Evolutionary conservation across 306 rosid genomes (phyloP).

Genomic region (Lupinus albus): DNA sequence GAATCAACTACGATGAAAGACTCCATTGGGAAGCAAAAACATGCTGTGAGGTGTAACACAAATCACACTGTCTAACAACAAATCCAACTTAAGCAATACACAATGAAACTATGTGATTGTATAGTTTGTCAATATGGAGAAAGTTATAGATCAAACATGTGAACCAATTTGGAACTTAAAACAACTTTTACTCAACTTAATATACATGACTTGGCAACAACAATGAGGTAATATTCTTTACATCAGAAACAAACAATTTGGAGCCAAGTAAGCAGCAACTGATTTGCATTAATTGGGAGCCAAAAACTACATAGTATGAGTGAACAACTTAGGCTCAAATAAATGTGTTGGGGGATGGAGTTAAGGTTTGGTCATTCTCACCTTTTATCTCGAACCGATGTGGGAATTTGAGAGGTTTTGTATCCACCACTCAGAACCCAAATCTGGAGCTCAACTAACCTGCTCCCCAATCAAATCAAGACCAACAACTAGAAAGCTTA

Average conservation of each 20-base stretch:
- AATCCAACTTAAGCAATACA: conserved; percentile 41
- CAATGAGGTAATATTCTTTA: conserved; percentile 47
- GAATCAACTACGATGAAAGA: conserved; percentile 2
- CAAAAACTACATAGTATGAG: conserved; percentile 35
- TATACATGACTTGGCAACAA: conserved; percentile 48
- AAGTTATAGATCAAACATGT: conserved; percentile 36
- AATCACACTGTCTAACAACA: conserved; percentile 37
- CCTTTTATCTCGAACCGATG: conserved; percentile 33
- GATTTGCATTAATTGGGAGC: conserved; percentile 50
- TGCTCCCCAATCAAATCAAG: conserved; percentile 98
- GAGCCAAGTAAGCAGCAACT: conserved; percentile 49
- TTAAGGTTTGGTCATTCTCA: conserved; percentile 40
- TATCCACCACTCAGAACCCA: conserved; percentile 34
- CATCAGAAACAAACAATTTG: conserved; percentile 43
- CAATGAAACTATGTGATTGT: conserved; percentile 40
- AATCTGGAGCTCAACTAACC: conserved; percentile 61
- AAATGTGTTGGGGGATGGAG: conserved; percentile 28
- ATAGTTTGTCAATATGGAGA: conserved; percentile 43
- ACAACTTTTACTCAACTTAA: conserved; percentile 23
- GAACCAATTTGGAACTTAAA: conserved; percentile 40
- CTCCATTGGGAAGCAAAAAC: conserved; percentile 13
- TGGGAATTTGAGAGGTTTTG: conserved; percentile 41
- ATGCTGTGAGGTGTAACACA: background rate
- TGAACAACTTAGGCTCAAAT: conserved; percentile 41
- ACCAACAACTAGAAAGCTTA: conserved; percentile 91